Evolutionary conservation across 768 basidiomycete genomes (phyloP).

Genomic region (Tephrocybe rancida): DNA sequence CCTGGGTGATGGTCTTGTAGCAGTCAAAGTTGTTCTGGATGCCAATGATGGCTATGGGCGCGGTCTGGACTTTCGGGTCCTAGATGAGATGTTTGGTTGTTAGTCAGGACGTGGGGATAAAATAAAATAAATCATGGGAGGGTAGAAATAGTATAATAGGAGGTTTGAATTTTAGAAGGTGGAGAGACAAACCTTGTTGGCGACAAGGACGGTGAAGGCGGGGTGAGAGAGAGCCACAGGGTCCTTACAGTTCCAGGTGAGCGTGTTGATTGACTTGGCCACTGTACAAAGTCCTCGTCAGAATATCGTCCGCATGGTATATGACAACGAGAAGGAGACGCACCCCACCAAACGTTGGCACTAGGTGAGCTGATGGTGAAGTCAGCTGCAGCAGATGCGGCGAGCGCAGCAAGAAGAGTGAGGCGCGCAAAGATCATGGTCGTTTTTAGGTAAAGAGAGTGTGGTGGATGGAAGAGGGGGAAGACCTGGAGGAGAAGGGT

Average conservation of each 20-base stretch:
- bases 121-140: neutral
- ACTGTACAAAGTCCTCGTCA: conserved; percentile 43
- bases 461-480: conserved; percentile 8
- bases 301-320: neutral
- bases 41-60: conserved; percentile 50
- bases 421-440: conserved; percentile 25
- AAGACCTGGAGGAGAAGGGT: neutral
- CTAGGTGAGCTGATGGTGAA: conserved; percentile 49
- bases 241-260: conserved; percentile 59
- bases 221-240: conserved; percentile 24
- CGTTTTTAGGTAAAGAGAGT: conserved; percentile 9
- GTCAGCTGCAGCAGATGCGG: conserved; percentile 39
- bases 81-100: conserved; percentile 17
- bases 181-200: conserved; percentile 33
- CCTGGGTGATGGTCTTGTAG: conserved; percentile 50
- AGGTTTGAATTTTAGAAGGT: too few species aligned
- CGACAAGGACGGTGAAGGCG: conserved; percentile 55
- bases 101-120: neutral
- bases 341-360: conserved; percentile 62
- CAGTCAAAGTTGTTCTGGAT: conserved; percentile 59
- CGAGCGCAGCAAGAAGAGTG: conserved; percentile 38
- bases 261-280: conserved; percentile 53
- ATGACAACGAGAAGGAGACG: neutral
- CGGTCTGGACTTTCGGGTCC: conserved; percentile 36
- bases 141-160: neutral